These are phyloP conservation scores for Ophiostoma piceae DNA, from an alignment of 2,329 filamentous ascomycete genomes.

Conservation along the genomic window DNA sequence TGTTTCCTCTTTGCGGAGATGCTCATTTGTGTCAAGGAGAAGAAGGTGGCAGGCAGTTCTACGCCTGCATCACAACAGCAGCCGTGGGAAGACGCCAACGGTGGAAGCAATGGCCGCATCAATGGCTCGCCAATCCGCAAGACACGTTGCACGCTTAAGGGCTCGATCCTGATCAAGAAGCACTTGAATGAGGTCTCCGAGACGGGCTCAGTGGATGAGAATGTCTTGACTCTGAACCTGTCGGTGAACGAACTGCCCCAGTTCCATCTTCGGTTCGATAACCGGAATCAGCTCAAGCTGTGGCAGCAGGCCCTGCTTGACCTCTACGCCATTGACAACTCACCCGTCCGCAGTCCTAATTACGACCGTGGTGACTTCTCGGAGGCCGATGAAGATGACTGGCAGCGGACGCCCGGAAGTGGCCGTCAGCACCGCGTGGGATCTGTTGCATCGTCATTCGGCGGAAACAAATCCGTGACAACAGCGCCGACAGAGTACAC, in stretches of 20 bases:
- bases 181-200: constrained; percentile 86
- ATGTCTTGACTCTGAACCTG: constrained; percentile 80
- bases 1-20: constrained; percentile 97
- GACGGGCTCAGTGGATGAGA: constrained; percentile 64
- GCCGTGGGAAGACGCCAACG: constrained; percentile 60
- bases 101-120: constrained; percentile 32
- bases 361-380: constrained; percentile 73
- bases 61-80: constrained; percentile 37
- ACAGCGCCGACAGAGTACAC: constrained; percentile 93
- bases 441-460: constrained; percentile 77
- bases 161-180: constrained; percentile 96
- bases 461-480: constrained; percentile 72
- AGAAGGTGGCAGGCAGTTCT: constrained; percentile 55
- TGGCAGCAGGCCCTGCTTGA: constrained; percentile 88
- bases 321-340: constrained; percentile 65
- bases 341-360: constrained; percentile 63
- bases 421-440: constrained; percentile 49
- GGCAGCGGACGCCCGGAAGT: constrained; percentile 46
- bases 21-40: constrained; percentile 99
- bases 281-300: constrained; percentile 74
- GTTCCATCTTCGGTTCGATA: constrained; percentile 87
- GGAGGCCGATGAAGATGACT: constrained; percentile 84
- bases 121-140: constrained; percentile 48
- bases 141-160: constrained; percentile 81
- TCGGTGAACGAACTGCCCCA: constrained; percentile 88